Base-by-base conservation (phyloP, 768 basidiomycete genomes). In the Suillus cothurnatus region DNA sequence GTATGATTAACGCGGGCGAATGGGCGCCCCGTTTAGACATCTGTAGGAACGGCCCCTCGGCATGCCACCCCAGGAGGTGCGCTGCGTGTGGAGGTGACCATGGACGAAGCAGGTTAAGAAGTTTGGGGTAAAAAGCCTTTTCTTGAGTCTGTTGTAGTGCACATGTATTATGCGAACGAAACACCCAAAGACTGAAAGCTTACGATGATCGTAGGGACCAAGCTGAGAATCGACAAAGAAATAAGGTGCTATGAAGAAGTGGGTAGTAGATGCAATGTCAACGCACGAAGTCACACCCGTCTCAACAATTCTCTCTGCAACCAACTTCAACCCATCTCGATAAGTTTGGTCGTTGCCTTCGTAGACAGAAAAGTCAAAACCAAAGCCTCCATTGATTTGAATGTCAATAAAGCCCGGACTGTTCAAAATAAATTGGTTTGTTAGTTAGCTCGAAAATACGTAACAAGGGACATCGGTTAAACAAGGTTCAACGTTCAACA, bases 321-420 rank as follows among this genome's bases (percentile, higher is more conserved):
- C 86, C 66, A 80, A 79, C 71, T 85, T 84, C 75, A 96, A 79
- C 23, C 93, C 92, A 28, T 83, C 70, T 31, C 81, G 79, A 76
- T 96, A 96, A 7, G 78, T 79, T 43, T 87, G 81, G 61, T 92
- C 90, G 71, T 89, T 83, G 32, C 84, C 86, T 41, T 91, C 88
- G 69, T 90, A 93, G 21, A 94, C 85, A 15, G 93, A 94, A 71
- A 95, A 94, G 75, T 94, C 93, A 72, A 94, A 92, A 36, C 89
- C 88, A 73, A 93, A 95, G 6, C 88, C 94, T 41, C 95, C 95
- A 68, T 97, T 96, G 67, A 97, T 89, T 71, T 97, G 95, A 21
- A 91, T 86, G 77, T 96, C 95, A 59, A 96, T 84, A 71, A 90
- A 85, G 17, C 94, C 94, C 3, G 94, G 94, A 73, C 92, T 94